Evolutionary conservation across 176 grass and related monocot species (phyloP), one percentile per base, ranked within the genome.

Genomic region (Themeda triandra): DNA sequence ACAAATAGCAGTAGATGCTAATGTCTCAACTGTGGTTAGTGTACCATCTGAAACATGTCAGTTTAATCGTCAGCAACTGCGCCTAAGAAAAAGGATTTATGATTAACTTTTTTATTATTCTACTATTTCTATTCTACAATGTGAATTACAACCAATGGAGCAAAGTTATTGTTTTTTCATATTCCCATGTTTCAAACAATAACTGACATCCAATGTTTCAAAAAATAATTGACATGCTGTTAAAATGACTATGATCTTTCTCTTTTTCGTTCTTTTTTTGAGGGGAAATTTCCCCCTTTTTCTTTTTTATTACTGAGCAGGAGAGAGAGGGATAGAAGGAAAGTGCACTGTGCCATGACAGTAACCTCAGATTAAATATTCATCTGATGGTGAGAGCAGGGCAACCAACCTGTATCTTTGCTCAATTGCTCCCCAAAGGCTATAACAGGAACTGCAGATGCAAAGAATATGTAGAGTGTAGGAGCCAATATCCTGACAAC

Each of bases 401-500:
- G 48, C 4, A 73, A 17, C 71, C 62, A 69, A 78, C 92, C 89
- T 84, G 92, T 97, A 71, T 87, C 87, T 85, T 90, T 90, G 82
- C 94, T 94, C 40, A 97, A 40, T 90, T 97, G 94, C 80, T 92
- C 94, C 54, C 92, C 92, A 75, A 94, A 97, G 79, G 92, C 87
- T 41, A 94, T 90, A 69, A 97, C 92, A 58, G 94, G 92, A 75
- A 97, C 86, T 19, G 94, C 90, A 33, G 90, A 97, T 30, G 94
- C 88, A 64, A 97, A 94, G 72, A 97, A 97, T 58, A 94, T 92
- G 66, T 91, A 97, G 64, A 92, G 49, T 4, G 92, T 97, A 30
- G 94, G 94, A 65, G 94, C 92, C 66, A 97, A 63, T 90, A 97
- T 97, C 81, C 94, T 94, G 82, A 77, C 24, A 92, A 76, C 33